Conservation (phyloP, 108 stramenopile species). For the Fragilariopsis cylindrus region DNA sequence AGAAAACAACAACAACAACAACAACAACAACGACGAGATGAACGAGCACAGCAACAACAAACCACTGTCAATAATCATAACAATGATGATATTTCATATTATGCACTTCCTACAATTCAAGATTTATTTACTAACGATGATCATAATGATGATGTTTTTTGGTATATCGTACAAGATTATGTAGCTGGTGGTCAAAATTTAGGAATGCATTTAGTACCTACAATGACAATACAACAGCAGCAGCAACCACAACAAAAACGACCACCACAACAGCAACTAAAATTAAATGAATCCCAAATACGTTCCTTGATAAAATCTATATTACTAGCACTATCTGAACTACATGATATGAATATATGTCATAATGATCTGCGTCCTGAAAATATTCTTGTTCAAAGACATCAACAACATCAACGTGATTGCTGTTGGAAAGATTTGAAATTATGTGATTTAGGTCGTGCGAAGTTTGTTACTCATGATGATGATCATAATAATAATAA, state of each 20-base stretch:
- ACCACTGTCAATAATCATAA: not conserved
- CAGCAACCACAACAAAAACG: not conserved
- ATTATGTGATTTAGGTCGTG: slow-evolving; percentile 32
- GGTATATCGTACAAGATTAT: slow-evolving; percentile 27
- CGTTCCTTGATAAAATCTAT: slow-evolving; percentile 14
- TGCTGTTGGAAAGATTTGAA: slow-evolving; percentile 1
- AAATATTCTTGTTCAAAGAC: slow-evolving; percentile 17
- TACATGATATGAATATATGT: slow-evolving; percentile 15
- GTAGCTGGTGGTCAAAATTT: slow-evolving; percentile 24
- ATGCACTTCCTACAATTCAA: not conserved
- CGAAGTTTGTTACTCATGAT: not conserved
- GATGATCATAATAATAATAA: not conserved
- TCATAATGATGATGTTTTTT: not conserved
- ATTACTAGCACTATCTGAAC: slow-evolving; percentile 3
- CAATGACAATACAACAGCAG: not conserved
- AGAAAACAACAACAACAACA: not conserved
- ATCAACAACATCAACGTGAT: not conserved
- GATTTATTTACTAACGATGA: slow-evolving; percentile 4
- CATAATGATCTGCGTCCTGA: slow-evolving; percentile 30
- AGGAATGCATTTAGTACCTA: not conserved
- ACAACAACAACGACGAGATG: not conserved
- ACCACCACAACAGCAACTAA: not conserved
- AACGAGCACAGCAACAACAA: not conserved
- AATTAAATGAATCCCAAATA: slow-evolving; percentile 7
- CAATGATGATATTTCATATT: no score